phyloP scores from a whole-genome alignment of 192 early-diverging fungal genomes.

The Cetraspora pellucida region DNA sequence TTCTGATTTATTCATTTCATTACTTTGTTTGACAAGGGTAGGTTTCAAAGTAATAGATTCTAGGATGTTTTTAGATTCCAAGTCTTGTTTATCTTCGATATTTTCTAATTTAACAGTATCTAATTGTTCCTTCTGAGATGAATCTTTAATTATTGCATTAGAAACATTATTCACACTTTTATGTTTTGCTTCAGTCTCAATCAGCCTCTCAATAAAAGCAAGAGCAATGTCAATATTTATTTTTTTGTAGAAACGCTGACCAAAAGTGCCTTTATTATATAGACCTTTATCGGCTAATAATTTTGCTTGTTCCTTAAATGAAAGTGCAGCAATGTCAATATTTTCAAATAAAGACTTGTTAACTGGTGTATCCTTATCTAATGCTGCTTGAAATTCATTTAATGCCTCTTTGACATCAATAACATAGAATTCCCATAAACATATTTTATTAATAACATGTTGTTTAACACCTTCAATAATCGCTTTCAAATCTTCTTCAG shows the following conservation, averaged over 20 bases:
- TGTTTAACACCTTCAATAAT: conserved; percentile 63
- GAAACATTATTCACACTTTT: not conserved
- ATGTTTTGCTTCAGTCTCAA: not conserved
- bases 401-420: conserved; percentile 62
- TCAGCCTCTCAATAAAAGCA: conserved; percentile 47
- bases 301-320: conserved; percentile 48
- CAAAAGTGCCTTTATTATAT: conserved; percentile 40
- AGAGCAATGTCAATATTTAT: conserved; percentile 51
- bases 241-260: conserved; percentile 59
- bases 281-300: conserved; percentile 49
- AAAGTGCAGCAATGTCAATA: conserved; percentile 46
- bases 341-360: conserved; percentile 32
- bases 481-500: conserved; percentile 65
- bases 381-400: conserved; percentile 45
- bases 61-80: too few species aligned
- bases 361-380: conserved; percentile 38
- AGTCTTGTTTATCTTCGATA: too few species aligned
- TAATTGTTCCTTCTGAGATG: not conserved
- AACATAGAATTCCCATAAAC: conserved; percentile 90
- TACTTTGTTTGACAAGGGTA: too few species aligned
- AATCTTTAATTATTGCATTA: not conserved
- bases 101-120: not conserved
- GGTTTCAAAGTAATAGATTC: too few species aligned
- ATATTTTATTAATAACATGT: conserved; percentile 60
- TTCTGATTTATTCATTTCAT: too few species aligned